Percentiles rank a stretch among this genome's conserved stretches.
Conservation (phyloP, 2,329 filamentous ascomycete species). For the Coniochaeta ligniaria region DNA sequence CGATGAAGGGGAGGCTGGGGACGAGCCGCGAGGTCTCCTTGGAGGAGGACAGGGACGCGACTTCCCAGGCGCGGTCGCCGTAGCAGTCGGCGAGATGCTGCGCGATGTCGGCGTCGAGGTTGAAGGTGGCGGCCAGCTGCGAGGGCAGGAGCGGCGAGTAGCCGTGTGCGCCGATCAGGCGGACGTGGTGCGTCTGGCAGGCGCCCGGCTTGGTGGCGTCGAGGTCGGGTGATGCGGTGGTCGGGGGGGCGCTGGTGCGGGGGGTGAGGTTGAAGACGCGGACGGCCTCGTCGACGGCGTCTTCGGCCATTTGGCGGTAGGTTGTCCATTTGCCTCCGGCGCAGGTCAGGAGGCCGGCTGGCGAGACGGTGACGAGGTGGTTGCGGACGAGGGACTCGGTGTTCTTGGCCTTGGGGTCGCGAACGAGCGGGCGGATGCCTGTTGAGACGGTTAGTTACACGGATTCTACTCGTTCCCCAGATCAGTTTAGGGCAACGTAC, state of each 20-base stretch:
- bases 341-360: slow-evolving; percentile 74
- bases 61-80: slow-evolving; percentile 67
- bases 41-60: slow-evolving; percentile 31
- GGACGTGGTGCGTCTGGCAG: slow-evolving; percentile 79
- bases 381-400: slow-evolving; percentile 85
- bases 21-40: slow-evolving; percentile 54
- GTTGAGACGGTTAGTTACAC: not conserved
- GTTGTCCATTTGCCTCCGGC: slow-evolving; percentile 92
- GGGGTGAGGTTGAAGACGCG: slow-evolving; percentile 57
- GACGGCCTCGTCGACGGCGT: slow-evolving; percentile 77
- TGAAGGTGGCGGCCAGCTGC: slow-evolving; percentile 70
- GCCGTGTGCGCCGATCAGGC: slow-evolving; percentile 76
- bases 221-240: slow-evolving; percentile 56
- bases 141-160: slow-evolving; percentile 73
- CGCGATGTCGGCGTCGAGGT: slow-evolving; percentile 58
- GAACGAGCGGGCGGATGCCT: slow-evolving; percentile 66
- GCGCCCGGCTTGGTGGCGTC: slow-evolving; percentile 38
- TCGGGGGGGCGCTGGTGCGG: slow-evolving; percentile 47
- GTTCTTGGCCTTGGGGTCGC: slow-evolving; percentile 77
- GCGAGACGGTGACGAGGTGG: slow-evolving; percentile 74
- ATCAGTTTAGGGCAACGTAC: slow-evolving; percentile 39
- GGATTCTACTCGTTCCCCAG: too few species aligned
- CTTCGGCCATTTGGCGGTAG: slow-evolving; percentile 88
- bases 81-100: slow-evolving; percentile 56
- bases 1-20: slow-evolving; percentile 62